Evolutionary conservation across 2,329 filamentous ascomycete species (phyloP), one percentile per base, ranked within the genome.

Genomic region (Aureobasidium sp.): DNA sequence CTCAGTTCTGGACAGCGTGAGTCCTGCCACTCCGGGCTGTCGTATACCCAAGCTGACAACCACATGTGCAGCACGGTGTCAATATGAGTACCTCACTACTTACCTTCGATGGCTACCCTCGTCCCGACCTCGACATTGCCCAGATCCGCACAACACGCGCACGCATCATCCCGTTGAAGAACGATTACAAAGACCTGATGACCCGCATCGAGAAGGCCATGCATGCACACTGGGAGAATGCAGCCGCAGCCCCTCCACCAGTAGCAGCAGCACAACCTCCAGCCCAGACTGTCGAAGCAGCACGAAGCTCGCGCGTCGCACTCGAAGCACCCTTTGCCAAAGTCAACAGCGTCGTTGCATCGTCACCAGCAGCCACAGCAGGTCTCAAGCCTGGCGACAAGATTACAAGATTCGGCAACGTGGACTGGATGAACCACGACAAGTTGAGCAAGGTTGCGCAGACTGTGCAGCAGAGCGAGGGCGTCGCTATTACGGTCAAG

Each of bases 131-230:
- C 66, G 94, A 99, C 73, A 89, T 99, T 65, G 88, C 94, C 29
- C 93, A 97, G 77, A 94, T 99, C 71, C 90, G 94, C 64, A 96
- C 91, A n/a, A 96, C 92, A 40, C 83, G 94, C 74, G 84, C 92
- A 31, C 86, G 90, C 64, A 96, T 99, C 67, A 94, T 97, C 67
- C 82, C 87, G 67, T 81, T 97, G 42, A 87, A 89, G 66, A 97
- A 97, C 71, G 94, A 99, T 75, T 93, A 96, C 78, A 97, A 95
- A 72, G 85, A 86, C 42, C 77, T 97, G 47, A 97, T 97, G 91
- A 77, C 77, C 62, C 79, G 82, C 63, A 87, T 97, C 67, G 94
- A 97, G 74, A 87, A 87, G 70, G 86, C 86, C 50, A 82, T 99
- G n/a, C 91, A 97, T 71, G 86, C 89, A 67, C 89, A 94, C 71